Conservation (phyloP, 805 yeast genomes). For the Yamadazyma sp. region DNA sequence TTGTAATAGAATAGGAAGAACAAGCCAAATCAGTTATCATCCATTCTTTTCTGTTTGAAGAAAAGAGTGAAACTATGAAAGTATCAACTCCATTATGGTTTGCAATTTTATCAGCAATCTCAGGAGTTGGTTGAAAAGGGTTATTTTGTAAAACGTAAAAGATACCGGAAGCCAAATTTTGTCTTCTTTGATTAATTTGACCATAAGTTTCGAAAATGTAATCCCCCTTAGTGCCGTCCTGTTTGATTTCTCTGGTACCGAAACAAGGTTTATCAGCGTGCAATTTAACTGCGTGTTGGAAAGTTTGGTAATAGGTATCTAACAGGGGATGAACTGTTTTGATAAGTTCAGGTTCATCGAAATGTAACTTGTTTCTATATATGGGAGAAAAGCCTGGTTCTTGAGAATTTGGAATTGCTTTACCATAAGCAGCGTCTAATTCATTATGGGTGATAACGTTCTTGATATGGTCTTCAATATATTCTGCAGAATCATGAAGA, state of each 20-base stretch:
- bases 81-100: conserved; percentile 15
- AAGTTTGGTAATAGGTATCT: conserved; percentile 43
- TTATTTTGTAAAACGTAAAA: conserved; percentile 30
- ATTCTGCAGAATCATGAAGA: conserved; percentile 9
- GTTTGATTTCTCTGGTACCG: conserved; percentile 37
- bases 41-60: conserved; percentile 68
- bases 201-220: conserved; percentile 27
- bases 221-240: conserved; percentile 28
- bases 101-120: conserved; percentile 20
- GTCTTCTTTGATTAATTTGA: conserved; percentile 21
- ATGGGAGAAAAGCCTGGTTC: conserved; percentile 25
- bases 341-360: conserved; percentile 20
- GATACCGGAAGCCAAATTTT: conserved; percentile 37
- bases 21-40: conserved; percentile 66
- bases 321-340: conserved; percentile 42
- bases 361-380: conserved; percentile 24
- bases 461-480: conserved; percentile 7
- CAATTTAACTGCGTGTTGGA: conserved; percentile 37
- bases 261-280: conserved; percentile 41
- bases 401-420: conserved; percentile 16
- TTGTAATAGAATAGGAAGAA: conserved; percentile 41
- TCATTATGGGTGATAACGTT: conserved; percentile 2
- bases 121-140: conserved; percentile 25
- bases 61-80: conserved; percentile 54
- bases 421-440: conserved; percentile 3